Base-by-base conservation (phyloP, 306 rosid species). In the Mucuna pruriens region DNA sequence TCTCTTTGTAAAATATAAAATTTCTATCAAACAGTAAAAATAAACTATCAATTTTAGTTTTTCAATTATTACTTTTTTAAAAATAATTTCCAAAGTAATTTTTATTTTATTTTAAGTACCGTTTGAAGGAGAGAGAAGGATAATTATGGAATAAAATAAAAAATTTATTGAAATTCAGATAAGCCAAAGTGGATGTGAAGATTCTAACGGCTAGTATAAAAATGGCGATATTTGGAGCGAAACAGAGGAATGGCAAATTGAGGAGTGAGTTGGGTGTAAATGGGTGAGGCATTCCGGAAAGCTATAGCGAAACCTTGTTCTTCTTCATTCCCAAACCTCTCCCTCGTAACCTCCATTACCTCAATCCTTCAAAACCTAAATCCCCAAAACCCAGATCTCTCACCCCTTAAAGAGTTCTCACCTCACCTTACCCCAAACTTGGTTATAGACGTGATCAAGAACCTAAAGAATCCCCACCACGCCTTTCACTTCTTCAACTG, bases 401-500 rank as follows among this genome's bases (percentile, higher is more conserved):
- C 63, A 62, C 68, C 91, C 62, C 90, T 90, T 0, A 74, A 78
- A 44, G 52, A 69, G 1, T 75, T 88, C 49, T 74, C 77, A 5
- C 29, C 60, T 46, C 11, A 69, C 62, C 85, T 80, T 55, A 58
- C 64, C 1, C 87, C 84, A 58, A 29, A 19, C 38, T 19, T 84
- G 16, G 87, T 84, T 11, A 68, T 75, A 46, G 44, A 80, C 9
- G 87, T 75, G 22, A 67, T 84, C 19, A 75, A 80, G 74, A 67
- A 45, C 1, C 55, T 33, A 22, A 15, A 34, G 26, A 25, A 17
- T 67, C 82, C 87, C n/a, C 23, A 75, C 12, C 75, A 75, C 7
- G 82, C 88, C 64, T 49, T 80, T 9, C 58, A 61, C 64, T 84
- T 84, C 85, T 80, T 85, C 83, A 81, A 81, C 57, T 85, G 85